These are phyloP conservation scores for Boletus sp. DNA, from an alignment of 768 basidiomycete species.

Conservation along the genomic window DNA sequence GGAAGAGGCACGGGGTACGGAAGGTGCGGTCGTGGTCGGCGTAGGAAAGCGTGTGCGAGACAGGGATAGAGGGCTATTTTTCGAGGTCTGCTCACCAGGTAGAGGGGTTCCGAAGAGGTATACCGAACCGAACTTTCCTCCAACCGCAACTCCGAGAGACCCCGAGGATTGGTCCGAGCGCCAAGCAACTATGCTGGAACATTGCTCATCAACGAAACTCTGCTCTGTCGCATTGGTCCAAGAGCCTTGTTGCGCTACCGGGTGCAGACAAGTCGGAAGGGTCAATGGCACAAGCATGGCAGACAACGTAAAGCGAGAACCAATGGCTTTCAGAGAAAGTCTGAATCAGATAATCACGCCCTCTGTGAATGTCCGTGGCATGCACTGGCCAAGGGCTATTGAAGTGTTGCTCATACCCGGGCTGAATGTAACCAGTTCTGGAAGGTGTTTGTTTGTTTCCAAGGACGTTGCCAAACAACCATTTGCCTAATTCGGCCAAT, in stretches of 20 bases:
- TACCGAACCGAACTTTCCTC: slow-evolving; percentile 23
- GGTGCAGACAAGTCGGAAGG: slow-evolving; percentile 16
- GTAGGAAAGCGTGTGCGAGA: slow-evolving; percentile 14
- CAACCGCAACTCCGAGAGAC: slow-evolving; percentile 19
- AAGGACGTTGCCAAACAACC: slow-evolving; percentile 29
- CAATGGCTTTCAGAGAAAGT: neutral
- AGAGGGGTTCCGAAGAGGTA: slow-evolving; percentile 27
- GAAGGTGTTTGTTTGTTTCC: slow-evolving; percentile 28
- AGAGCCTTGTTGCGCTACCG: slow-evolving; percentile 2
- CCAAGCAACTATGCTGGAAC: slow-evolving; percentile 19
- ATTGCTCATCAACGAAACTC: slow-evolving; percentile 23
- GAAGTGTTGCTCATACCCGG: slow-evolving; percentile 3
- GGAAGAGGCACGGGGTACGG: slow-evolving; percentile 13
- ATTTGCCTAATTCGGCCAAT: neutral
- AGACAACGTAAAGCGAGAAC: neutral
- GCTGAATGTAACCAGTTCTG: slow-evolving; percentile 6
- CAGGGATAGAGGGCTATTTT: slow-evolving; percentile 3
- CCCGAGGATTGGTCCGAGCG: slow-evolving; percentile 2
- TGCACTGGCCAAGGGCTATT: slow-evolving; percentile 1
- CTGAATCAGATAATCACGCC: neutral
- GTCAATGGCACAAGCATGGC: slow-evolving; percentile 28
- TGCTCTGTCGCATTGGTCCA: slow-evolving; percentile 19
- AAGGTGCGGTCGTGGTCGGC: neutral
- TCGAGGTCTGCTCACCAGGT: slow-evolving; percentile 18
- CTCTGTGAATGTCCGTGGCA: neutral